Evolutionary conservation across 192 early-diverging fungal species (phyloP).

Genomic region (Diversispora epigaea): DNA sequence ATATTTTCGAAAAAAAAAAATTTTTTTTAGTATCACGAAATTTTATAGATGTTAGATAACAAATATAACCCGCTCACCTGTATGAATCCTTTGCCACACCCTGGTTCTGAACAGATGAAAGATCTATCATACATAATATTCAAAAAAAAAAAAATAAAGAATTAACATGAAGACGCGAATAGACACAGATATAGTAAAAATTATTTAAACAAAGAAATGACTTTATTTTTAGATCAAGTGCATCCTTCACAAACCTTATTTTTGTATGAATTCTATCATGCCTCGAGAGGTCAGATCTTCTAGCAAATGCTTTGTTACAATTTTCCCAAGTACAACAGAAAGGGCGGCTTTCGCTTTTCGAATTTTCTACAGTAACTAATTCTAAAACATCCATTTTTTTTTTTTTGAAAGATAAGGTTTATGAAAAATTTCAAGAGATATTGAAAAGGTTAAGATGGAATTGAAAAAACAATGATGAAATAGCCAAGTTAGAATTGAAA

Average conservation of each 20-base stretch:
- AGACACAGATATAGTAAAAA: background rate
- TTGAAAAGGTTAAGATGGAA: no score
- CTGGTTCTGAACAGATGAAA: conserved; percentile 60
- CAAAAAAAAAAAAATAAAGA: background rate
- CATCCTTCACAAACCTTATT: conserved; percentile 54
- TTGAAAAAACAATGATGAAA: no score
- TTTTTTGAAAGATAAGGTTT: no score
- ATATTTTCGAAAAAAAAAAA: background rate
- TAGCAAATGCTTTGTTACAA: conserved; percentile 72
- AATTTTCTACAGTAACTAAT: conserved; percentile 48
- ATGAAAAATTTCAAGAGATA: no score
- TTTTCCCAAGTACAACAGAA: conserved; percentile 57
- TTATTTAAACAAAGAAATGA: background rate
- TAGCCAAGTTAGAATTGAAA: no score
- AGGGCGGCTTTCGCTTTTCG: conserved; percentile 47
- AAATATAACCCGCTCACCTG: conserved; percentile 37
- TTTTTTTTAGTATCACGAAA: background rate
- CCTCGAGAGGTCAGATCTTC: conserved; percentile 69
- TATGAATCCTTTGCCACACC: conserved; percentile 81
- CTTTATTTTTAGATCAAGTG: background rate
- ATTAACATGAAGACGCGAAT: background rate
- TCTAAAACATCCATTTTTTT: conserved; percentile 56
- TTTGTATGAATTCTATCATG: conserved; percentile 80
- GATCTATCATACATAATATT: conserved; percentile 42
- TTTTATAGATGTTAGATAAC: background rate